Evolutionary conservation across 495 filamentous ascomycete species (phyloP).

Genomic region (Xylaria telfairii): DNA sequence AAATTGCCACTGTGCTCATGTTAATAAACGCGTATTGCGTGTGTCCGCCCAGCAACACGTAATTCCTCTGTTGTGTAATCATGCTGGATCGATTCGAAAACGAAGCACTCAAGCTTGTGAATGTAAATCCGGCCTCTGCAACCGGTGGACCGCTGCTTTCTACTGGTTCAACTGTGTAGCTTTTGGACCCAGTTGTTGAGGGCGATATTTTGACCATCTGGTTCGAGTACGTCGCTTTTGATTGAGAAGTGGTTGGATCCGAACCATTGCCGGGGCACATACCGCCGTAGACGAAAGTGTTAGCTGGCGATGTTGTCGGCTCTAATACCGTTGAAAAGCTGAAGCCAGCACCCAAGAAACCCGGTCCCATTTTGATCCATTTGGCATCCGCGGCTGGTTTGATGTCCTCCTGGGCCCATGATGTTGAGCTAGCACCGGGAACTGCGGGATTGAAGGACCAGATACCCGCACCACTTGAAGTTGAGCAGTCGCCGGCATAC

Average conservation of each 20-base stretch:
- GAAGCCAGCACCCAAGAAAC: conserved; percentile 70
- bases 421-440: conserved; percentile 24
- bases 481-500: conserved; percentile 70
- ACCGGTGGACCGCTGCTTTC: conserved; percentile 60
- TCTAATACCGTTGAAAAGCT: conserved; percentile 67
- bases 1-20: conserved; percentile 88
- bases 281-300: conserved; percentile 81
- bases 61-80: conserved; percentile 70
- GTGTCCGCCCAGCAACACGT: conserved; percentile 85
- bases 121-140: conserved; percentile 84
- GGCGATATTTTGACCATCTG: conserved; percentile 68
- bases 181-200: conserved; percentile 30
- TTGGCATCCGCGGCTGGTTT: conserved; percentile 29
- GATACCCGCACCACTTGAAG: conserved; percentile 43
- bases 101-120: conserved; percentile 69
- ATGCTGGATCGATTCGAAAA: conserved; percentile 62
- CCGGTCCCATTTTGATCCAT: conserved; percentile 55
- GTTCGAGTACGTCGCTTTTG: conserved; percentile 76
- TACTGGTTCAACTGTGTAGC: conserved; percentile 35
- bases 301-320: conserved; percentile 50
- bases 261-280: conserved; percentile 74
- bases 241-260: conserved; percentile 59
- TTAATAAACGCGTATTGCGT: conserved; percentile 86
- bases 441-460: conserved; percentile 45
- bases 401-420: conserved; percentile 39